These are phyloP conservation scores for Chionographis japonica DNA, from an alignment of 106 monocot genomes.

Conservation along the genomic window DNA sequence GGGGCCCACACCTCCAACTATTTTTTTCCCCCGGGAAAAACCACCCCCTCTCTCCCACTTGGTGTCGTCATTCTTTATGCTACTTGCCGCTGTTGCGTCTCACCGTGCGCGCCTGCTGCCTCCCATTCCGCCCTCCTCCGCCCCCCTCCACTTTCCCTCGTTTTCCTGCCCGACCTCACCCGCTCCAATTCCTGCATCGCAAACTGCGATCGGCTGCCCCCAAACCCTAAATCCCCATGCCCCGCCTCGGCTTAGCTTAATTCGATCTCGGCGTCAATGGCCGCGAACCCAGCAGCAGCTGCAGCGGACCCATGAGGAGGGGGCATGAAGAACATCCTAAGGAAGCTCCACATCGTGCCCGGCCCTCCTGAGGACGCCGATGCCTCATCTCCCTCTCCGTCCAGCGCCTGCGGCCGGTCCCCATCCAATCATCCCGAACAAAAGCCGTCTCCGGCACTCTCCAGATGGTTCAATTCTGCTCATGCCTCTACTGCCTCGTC, in stretches of 20 bases:
- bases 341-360: conserved; percentile 57
- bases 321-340: conserved; percentile 63
- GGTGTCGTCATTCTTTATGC: background rate
- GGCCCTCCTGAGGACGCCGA: conserved; percentile 13
- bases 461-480: conserved; percentile 51
- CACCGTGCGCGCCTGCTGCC: background rate
- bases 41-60: too few relatives aligned
- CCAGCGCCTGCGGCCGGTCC: background rate
- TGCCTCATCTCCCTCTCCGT: conserved; percentile 10
- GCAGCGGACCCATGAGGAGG: background rate
- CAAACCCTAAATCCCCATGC: too few relatives aligned
- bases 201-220: too few relatives aligned
- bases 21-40: too few relatives aligned
- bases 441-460: conserved; percentile 24
- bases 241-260: too few relatives aligned
- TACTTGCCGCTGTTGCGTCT: background rate
- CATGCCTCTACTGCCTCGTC: background rate
- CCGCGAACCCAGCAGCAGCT: too few relatives aligned
- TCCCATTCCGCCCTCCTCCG: background rate
- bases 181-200: too few relatives aligned
- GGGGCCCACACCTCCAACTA: background rate
- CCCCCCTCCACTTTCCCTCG: background rate
- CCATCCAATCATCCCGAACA: conserved; percentile 6
- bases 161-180: background rate
- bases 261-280: too few relatives aligned